Evolutionary conservation across 2,329 filamentous ascomycete genomes (phyloP).

Genomic region (Chaetomiaceae sp.): DNA sequence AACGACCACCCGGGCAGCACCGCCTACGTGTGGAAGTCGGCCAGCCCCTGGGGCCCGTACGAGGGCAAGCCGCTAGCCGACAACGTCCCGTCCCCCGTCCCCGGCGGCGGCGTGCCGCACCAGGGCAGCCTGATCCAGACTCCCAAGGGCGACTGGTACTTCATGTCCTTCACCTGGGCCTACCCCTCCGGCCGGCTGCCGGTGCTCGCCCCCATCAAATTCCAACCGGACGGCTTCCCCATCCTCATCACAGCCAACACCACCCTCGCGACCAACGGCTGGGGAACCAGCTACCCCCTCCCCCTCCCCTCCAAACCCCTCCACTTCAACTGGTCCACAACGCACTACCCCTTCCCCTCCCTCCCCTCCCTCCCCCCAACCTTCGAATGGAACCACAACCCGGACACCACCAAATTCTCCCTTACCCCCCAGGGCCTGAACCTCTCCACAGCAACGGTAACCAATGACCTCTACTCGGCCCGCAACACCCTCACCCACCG

Average conservation of each 20-base stretch:
- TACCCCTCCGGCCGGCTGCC: conserved; percentile 2
- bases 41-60: conserved; percentile 5
- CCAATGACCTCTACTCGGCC: conserved; percentile 1
- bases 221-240: background rate
- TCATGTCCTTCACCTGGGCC: conserved; percentile 12
- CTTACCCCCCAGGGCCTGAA: background rate
- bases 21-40: conserved; percentile 8
- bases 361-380: background rate
- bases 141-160: conserved; percentile 4
- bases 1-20: conserved; percentile 6
- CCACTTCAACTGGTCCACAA: background rate
- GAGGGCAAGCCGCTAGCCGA: conserved; percentile 3
- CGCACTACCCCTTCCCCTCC: background rate
- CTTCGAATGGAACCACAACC: conserved; percentile 13
- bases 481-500: conserved; percentile 13
- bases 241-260: background rate
- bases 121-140: conserved; percentile 7
- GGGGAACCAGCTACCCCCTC: background rate
- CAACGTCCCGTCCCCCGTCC: background rate
- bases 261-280: background rate
- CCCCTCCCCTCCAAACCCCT: background rate
- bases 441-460: background rate
- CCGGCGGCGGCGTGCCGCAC: conserved; percentile 1
- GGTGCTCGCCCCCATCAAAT: background rate
- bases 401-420: background rate